A percentile compares a stretch with the other conserved stretches of the same genome.
phyloP scores from a whole-genome alignment of 2,329 filamentous ascomycete genomes.

The Calonectria multiphialidica region DNA sequence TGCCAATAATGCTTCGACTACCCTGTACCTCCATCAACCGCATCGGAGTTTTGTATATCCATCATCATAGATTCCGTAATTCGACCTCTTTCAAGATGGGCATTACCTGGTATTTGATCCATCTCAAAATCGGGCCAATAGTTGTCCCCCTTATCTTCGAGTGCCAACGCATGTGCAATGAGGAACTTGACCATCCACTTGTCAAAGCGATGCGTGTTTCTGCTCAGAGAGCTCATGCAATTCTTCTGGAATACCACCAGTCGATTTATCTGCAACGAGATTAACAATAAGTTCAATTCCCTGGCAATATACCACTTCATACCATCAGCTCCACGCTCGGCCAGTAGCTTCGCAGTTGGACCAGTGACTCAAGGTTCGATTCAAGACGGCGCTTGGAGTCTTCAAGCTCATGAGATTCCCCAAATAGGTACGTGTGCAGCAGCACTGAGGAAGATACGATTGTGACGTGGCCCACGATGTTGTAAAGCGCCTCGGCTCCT shows the following conservation, averaged over 20 bases:
- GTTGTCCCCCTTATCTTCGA: constrained; percentile 49
- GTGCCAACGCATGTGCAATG: constrained; percentile 45
- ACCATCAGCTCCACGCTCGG: constrained; percentile 51
- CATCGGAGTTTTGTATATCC: constrained; percentile 29
- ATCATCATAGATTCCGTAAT: constrained; percentile 39
- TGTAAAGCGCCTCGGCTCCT: constrained; percentile 46
- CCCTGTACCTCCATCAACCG: neutral
- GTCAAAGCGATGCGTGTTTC: constrained; percentile 56
- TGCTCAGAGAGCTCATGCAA: constrained; percentile 43
- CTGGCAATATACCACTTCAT: neutral
- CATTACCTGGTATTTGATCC: neutral
- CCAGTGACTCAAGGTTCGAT: constrained; percentile 47
- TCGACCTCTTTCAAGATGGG: constrained; percentile 33
- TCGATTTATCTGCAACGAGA: constrained; percentile 43
- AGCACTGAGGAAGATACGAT: constrained; percentile 51
- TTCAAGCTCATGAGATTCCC: constrained; percentile 45
- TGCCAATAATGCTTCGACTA: neutral
- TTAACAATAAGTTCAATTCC: constrained; percentile 7
- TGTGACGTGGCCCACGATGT: constrained; percentile 50
- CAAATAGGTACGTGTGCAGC: constrained; percentile 49
- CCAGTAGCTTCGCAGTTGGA: constrained; percentile 48
- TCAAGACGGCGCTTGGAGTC: constrained; percentile 41
- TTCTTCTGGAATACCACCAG: constrained; percentile 48
- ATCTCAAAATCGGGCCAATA: constrained; percentile 8
- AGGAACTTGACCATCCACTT: constrained; percentile 61